Evolutionary conservation across 257 asterid species (phyloP).

Genomic region (Nemophila menziesii): DNA sequence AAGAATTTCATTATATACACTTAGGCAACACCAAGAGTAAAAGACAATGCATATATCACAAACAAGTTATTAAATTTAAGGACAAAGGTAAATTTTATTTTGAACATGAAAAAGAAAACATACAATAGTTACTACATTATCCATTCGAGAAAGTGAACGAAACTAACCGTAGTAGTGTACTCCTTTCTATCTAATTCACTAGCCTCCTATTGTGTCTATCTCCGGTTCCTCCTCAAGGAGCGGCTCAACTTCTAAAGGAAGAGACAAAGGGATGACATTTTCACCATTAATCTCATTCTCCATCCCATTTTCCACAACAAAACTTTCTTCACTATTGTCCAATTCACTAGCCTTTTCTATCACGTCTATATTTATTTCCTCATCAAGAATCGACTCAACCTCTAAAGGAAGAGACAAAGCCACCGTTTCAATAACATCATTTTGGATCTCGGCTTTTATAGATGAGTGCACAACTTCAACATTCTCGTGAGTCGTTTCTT

Average conservation of each 20-base stretch:
- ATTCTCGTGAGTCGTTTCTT: conserved; percentile 10
- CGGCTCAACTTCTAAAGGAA: conserved; percentile 28
- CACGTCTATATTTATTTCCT: conserved; percentile 18
- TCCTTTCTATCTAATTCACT: conserved; percentile 20
- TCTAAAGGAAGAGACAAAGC: conserved; percentile 20
- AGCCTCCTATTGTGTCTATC: conserved; percentile 11
- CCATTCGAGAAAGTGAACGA: neutral
- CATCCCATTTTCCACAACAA: no score
- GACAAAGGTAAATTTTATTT: no score
- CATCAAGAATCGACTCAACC: conserved; percentile 25
- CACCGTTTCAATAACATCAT: conserved; percentile 11
- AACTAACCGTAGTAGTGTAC: conserved; percentile 33
- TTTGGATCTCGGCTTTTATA: conserved; percentile 15
- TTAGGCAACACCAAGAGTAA: no score
- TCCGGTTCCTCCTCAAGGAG: conserved; percentile 24
- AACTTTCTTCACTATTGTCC: conserved; percentile 19
- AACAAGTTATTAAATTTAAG: no score
- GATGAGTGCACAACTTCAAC: conserved; percentile 9
- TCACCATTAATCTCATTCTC: no score
- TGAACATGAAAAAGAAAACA: no score
- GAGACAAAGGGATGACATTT: conserved; percentile 12
- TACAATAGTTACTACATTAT: neutral
- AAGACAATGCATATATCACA: no score
- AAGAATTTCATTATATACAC: no score
- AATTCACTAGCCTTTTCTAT: conserved; percentile 19